Evolutionary conservation across 805 yeast genomes (phyloP), one percentile per base, ranked within the genome.

Genomic region (Barnettozyma wickerhamii): DNA sequence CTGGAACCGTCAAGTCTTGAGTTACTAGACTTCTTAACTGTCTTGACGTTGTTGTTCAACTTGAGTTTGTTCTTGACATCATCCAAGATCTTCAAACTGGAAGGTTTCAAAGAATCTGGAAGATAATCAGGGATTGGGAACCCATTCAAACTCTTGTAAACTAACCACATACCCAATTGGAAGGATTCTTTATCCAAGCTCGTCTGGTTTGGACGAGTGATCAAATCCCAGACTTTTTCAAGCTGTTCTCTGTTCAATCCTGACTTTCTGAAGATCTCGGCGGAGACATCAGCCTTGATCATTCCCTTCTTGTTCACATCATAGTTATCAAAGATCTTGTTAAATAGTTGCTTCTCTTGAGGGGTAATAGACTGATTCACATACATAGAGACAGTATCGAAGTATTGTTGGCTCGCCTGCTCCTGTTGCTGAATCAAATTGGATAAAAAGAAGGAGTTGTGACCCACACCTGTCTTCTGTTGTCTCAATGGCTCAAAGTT

Each of bases 141-240:
- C 1, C 97, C 97, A 58, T 89, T 90, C 56, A 91, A 70, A 46
- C 91, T 75, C 58, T 96, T 77, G 64, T 93, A 91, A 33, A 91
- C 90, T 43, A 91, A 68, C 69, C 93, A 97, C 98, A 91, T 93
- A 19, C 98, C 97, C 37, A 91, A 91, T 0, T 95, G 86, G 68
- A 91, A 93, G 62, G 90, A 96, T 60, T 91, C 96, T 54, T 80
- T 81, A 60, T 88, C 89, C 49, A 91, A 75, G 59, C 79, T 82
- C 2, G 98, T 96, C 42, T 84, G 75, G 60, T 91, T 87, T 40
- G 84, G 81, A 14, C 83, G 75, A 59, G 93, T 96, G 37, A 90
- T 77, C 48, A 91, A 71, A 38, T 79, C 86, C 99, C 99, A 93
- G 47, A 93, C 86, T 28, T 78, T 71, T 62, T 90, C 98, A 45